Base-by-base conservation (phyloP, 225 moss, liverwort and hornwort species). In the Marchantia polymorpha region DNA sequence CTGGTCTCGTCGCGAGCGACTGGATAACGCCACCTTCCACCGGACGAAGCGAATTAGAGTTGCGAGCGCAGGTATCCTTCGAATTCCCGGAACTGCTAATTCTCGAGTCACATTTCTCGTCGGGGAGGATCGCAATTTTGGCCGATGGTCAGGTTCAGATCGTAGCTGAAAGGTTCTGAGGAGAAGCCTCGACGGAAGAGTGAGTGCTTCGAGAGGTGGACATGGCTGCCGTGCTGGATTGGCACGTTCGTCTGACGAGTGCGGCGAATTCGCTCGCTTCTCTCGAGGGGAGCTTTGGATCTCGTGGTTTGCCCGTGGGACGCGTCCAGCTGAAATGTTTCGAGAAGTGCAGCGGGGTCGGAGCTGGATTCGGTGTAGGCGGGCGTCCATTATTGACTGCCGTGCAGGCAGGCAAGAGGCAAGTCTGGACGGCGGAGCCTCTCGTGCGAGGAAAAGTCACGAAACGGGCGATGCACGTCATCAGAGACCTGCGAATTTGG, bases 301-400 rank as follows among this genome's bases (percentile, higher is more conserved):
- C 90, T 90, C 56, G 89, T 87, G 69, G 83, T 90, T 52, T 91
- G 77, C 86, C 89, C 25, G 90, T 87, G 19, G 87, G 89, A 49
- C 83, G 90, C 12, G 87, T 93, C 79, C 90, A 89, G 80, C 89
- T 93, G 86, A 91, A 89, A 86, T 83, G 90, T 72, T 90, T 7
- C 14, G 12, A 26, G 51, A 73, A 51, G 72, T 15, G 27, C 9
- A 54, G 73, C 73, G 53, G 54, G 51, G 7, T 29, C 7, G 10
- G 3, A 25, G 23, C 51, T 17, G 14, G 54, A 22, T n/a, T 20
- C 53, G 0, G 22, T 53, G 16, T 31, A 20, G 26, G 16, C 14
- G 48, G 30, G 51, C 63, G 27, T 59, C 64, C 30, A 70, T 12
- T n/a, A 13, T 16, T 31, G 76, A 26, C 74, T 8, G 46, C 15